phyloP scores from a whole-genome alignment of 805 yeast genomes.

The Cyberlindnera nakhonratchasimensis region DNA sequence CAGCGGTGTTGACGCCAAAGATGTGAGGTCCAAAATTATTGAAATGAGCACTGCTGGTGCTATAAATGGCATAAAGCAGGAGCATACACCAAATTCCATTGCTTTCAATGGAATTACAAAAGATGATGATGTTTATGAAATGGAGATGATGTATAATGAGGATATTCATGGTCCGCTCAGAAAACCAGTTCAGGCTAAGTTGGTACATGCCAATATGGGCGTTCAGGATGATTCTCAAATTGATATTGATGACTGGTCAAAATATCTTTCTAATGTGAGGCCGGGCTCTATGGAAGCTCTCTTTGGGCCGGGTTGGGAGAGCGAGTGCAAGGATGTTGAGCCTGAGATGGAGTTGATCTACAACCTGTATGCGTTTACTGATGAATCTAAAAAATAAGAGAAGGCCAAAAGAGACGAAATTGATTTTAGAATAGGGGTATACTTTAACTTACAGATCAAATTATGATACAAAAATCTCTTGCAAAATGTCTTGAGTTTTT shows the following conservation, averaged over 20 bases:
- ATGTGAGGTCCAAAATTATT: conserved; percentile 41
- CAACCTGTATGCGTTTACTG: not conserved
- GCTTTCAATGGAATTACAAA: conserved; percentile 37
- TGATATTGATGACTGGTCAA: conserved; percentile 13
- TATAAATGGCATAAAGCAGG: conserved; percentile 42
- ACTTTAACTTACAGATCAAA: too few species aligned
- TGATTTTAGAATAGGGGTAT: too few species aligned
- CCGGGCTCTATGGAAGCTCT: conserved; percentile 3
- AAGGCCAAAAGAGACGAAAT: too few species aligned
- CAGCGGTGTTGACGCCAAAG: conserved; percentile 42
- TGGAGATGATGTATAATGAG: conserved; percentile 11
- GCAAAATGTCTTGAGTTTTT: too few species aligned
- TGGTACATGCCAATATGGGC: not conserved
- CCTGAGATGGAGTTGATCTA: not conserved
- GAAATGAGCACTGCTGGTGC: conserved; percentile 44
- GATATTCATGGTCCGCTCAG: not conserved
- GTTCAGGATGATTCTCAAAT: conserved; percentile 3
- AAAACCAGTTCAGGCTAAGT: not conserved
- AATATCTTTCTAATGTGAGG: conserved; percentile 5
- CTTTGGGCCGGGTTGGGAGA: conserved; percentile 3
- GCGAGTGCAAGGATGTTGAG: conserved; percentile 2
- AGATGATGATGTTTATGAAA: conserved; percentile 28
- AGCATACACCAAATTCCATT: conserved; percentile 60
- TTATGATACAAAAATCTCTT: too few species aligned
- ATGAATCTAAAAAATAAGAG: not conserved